Evolutionary conservation across 2,329 filamentous ascomycete genomes (phyloP), one percentile per base, ranked within the genome.

Genomic region (Grosmannia huntii): DNA sequence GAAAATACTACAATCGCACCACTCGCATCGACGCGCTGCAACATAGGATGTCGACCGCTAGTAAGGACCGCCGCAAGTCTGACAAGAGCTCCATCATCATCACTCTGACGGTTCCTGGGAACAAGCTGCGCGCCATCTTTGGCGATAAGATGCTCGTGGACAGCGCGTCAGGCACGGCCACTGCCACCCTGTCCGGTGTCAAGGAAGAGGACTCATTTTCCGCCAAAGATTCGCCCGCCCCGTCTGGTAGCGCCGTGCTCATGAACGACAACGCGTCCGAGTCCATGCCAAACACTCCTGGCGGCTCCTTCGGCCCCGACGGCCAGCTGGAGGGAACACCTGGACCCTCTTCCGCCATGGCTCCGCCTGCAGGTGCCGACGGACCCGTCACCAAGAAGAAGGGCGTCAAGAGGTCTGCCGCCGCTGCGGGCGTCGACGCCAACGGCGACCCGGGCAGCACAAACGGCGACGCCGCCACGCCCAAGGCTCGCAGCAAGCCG

Each of bases 401-500:
- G 72, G 85, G 85, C 38, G 76, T 81, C 38, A 87, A 90, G 70
- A 81, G 86, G 63, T 80, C 82, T 25, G 86, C 87, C 65, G 77
- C 81, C 46, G 82, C 78, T 58, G 77, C 76, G 14, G 63, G 62
- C 46, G 50, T 64, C 60, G 86, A 87, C 73, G 77, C 83, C 68
- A 72, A 73, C 61, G 66, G 52, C 50, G 53, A 31, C 33, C 60
- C 60, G 0, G 60, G 52, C 76, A 73, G 65, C 53, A 61, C 71
- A 74, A 70, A 66, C 72, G 74, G 66, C 52, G 88, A 91, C 62
- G 77, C 76, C 38, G 68, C 76, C 38, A 68, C 60, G 0, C 31
- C 85, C n/a, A 90, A 88, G 71, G 77, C 85, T 57, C 78, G 89
- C 69, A 87, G 87, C 68, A 95, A 95, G 75, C 92, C 94, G 7